phyloP scores from a whole-genome alignment of 1,139 yeast species.

The Candida tunisiensis region DNA sequence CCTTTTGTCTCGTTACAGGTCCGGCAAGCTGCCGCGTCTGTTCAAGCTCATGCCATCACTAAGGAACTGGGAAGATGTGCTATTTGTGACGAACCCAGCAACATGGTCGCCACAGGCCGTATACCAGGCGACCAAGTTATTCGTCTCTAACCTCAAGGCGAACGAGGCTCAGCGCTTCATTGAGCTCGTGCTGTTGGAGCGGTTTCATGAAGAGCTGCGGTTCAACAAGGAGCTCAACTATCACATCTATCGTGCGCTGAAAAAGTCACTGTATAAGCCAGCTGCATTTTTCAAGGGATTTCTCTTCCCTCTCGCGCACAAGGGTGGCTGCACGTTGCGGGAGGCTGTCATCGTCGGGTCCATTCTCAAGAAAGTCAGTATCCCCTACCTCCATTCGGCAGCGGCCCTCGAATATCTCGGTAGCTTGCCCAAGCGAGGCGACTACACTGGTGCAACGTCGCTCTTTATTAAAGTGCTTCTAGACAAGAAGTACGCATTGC shows the following conservation, averaged over 20 bases:
- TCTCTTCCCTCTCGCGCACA: conserved; percentile 64
- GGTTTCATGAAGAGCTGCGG: conserved; percentile 73
- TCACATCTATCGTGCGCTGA: conserved; percentile 80
- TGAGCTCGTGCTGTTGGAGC: conserved; percentile 56
- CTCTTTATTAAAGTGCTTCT: conserved; percentile 77
- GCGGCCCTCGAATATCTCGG: conserved; percentile 80
- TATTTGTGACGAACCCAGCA: conserved; percentile 84
- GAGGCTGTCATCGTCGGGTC: conserved; percentile 96
- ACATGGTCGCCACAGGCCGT: conserved; percentile 95
- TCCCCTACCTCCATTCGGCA: conserved; percentile 90
- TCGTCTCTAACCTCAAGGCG: conserved; percentile 79
- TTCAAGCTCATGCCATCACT: conserved; percentile 89
- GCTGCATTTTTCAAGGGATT: conserved; percentile 97
- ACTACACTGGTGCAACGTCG: conserved; percentile 76
- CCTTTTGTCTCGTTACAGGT: conserved; percentile 78
- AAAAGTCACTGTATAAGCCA: conserved; percentile 89
- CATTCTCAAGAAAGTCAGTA: conserved; percentile 72
- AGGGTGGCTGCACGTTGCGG: conserved; percentile 54
- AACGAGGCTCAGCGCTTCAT: conserved; percentile 81
- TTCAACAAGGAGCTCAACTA: conserved; percentile 53
- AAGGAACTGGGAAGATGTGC: conserved; percentile 88
- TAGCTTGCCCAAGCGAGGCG: too few species aligned
- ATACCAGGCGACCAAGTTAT: conserved; percentile 86
- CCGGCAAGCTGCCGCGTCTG: conserved; percentile 88
- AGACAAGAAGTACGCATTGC: conserved; percentile 92